A percentile compares a stretch with the other conserved stretches of the same genome.
phyloP scores from a whole-genome alignment of 371 early-diverging fungal genomes.

The Haplosporangium sp. region DNA sequence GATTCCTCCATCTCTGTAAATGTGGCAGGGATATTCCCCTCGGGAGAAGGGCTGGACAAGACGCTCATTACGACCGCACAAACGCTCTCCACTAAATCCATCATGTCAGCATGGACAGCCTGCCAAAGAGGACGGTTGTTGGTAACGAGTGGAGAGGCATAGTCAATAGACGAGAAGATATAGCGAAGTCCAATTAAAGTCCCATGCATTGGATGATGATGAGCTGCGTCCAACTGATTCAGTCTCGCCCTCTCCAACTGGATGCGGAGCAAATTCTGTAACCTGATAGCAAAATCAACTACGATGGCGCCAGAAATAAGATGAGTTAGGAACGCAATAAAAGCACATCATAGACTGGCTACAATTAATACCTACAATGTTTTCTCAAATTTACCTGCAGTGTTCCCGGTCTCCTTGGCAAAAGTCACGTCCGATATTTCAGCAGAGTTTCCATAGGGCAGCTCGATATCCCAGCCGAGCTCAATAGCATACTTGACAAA shows the following conservation, averaged over 20 bases:
- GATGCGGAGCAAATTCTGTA: constrained; percentile 63
- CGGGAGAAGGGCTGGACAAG: constrained; percentile 82
- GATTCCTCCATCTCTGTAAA: constrained; percentile 77
- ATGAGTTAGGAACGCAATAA: not conserved
- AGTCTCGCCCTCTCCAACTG: constrained; percentile 67
- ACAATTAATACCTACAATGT: not conserved
- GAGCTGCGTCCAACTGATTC: constrained; percentile 77
- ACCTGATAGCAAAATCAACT: constrained; percentile 61
- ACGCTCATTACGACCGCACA: constrained; percentile 75
- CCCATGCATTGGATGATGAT: constrained; percentile 80
- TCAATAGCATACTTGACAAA: constrained; percentile 81
- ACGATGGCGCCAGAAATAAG: not conserved
- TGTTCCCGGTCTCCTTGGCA: constrained; percentile 32
- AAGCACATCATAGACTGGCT: not conserved
- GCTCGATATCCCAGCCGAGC: constrained; percentile 56
- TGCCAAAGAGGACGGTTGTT: constrained; percentile 59
- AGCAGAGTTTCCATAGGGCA: constrained; percentile 24
- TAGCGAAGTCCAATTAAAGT: constrained; percentile 78
- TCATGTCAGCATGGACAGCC: constrained; percentile 56
- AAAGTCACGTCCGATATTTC: constrained; percentile 5
- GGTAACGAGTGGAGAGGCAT: constrained; percentile 52
- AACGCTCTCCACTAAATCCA: constrained; percentile 62
- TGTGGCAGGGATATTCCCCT: constrained; percentile 83
- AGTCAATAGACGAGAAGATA: constrained; percentile 68
- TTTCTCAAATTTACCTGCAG: constrained; percentile 31